Evolutionary conservation across 139 green algal genomes (phyloP), one percentile per base, ranked within the genome.

Genomic region (Asterochloris erici): DNA sequence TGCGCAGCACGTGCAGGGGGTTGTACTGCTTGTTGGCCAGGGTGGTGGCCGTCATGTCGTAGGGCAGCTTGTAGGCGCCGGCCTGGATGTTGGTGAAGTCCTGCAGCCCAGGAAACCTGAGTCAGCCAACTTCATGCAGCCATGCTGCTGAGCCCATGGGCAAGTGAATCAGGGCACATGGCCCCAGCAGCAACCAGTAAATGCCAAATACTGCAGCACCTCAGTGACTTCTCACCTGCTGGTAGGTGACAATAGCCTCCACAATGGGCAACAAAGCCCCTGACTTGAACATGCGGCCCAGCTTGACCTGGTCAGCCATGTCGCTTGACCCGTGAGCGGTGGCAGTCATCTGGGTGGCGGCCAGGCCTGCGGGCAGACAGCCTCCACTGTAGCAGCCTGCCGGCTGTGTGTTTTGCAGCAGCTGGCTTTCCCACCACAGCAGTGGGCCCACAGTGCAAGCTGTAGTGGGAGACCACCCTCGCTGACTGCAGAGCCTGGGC

Each of bases 1-100:
- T 85, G 29, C 54, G 38, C 63, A 87, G 29, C 17, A 96, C 82
- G 69, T 87, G 93, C 0, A 94, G 77, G 1, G 94, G 95, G 90
- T 94, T 94, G 83, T 85, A 93, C 91, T 98, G 95, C n/a, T 90
- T 82, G 89, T 97, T 91, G 12, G 17, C 27, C 0, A 78, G 70
- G 1, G 87, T 91, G 38, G 38, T 54, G 2, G 38, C 2, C 26
- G 87, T 85, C 94, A 98, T 98, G 86, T 98, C 95, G 87, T 90
- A 98, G 2, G 95, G 95, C 79, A 94, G 69, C 19, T 84, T 87
- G 88, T 96, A 98, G 26, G 80, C 21, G 0, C 84, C 87, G 71
- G 79, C 38, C 70, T 87, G 81, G 17, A 89, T 86, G 26, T 86
- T 86, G 62, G 83, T 77, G 63, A 79, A 87, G 73, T 86, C 86